Conservation (phyloP, 176 grass and related monocot species). For the Otatea glauca region DNA sequence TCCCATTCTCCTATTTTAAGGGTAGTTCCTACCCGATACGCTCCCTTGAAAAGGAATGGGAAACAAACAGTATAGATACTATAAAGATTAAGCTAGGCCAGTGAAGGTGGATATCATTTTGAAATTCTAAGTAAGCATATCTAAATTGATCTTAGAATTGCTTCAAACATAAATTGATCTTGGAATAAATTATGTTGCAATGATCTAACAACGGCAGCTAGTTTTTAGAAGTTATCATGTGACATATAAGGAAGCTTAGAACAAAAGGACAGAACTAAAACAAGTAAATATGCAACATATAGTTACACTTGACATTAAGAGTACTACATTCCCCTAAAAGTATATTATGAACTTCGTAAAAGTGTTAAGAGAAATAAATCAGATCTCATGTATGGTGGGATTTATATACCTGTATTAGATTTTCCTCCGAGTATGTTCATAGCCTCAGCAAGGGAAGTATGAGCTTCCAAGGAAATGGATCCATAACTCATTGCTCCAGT, state of each 20-base stretch:
- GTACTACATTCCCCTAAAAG: background rate
- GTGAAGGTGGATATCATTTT: too few species aligned
- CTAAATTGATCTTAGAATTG: too few species aligned
- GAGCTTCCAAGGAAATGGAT: constrained; percentile 72
- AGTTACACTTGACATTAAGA: constrained; percentile 9
- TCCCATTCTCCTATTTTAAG: background rate
- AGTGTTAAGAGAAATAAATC: background rate
- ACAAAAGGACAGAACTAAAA: background rate
- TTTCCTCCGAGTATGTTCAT: constrained; percentile 58
- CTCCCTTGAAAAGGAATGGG: background rate
- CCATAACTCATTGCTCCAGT: constrained; percentile 88
- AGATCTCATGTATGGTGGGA: constrained; percentile 4
- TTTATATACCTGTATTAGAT: constrained; percentile 86
- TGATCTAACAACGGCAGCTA: too few species aligned
- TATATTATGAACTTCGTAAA: background rate
- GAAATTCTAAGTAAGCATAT: too few species aligned
- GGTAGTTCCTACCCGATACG: background rate
- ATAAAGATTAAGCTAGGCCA: too few species aligned
- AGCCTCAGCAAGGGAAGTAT: constrained; percentile 54
- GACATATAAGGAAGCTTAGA: background rate
- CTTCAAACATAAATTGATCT: too few species aligned
- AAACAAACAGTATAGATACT: background rate
- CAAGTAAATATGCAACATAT: background rate
- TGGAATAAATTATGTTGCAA: too few species aligned
- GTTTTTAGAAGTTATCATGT: background rate